Conservation (phyloP, 129 eudicot species). For the Flaveria ramosissima region DNA sequence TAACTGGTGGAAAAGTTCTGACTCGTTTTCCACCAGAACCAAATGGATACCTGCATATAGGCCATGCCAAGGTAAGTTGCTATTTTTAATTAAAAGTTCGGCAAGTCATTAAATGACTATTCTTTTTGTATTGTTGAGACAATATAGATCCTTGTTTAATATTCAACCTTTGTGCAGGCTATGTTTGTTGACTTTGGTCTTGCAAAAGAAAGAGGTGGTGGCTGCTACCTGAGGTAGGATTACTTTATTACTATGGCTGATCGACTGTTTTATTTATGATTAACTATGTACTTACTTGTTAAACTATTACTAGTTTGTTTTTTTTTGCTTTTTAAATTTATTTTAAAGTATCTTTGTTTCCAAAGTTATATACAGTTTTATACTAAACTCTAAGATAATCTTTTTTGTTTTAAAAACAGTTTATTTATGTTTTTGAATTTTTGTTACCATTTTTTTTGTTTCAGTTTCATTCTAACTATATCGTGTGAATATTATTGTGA, state of each 20-base stretch:
- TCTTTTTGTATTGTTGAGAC: not conserved
- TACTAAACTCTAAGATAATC: not conserved
- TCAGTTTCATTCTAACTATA: no score
- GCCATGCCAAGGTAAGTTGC: slow-evolving; percentile 79
- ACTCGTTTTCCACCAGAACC: slow-evolving; percentile 98
- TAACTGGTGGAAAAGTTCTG: slow-evolving; percentile 69
- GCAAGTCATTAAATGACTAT: not conserved
- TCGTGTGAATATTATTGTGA: not conserved
- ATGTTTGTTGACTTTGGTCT: slow-evolving; percentile 97
- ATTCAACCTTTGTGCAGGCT: slow-evolving; percentile 49
- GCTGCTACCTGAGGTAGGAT: slow-evolving; percentile 77
- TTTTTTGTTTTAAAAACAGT: not conserved
- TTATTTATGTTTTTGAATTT: not conserved
- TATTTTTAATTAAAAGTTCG: not conserved
- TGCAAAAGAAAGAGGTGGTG: slow-evolving; percentile 88
- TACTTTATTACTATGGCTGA: not conserved
- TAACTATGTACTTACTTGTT: not conserved
- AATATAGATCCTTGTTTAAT: slow-evolving; percentile 20
- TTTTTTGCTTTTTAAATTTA: not conserved
- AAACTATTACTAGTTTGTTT: not conserved
- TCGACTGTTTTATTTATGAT: not conserved
- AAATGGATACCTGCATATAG: slow-evolving; percentile 93
- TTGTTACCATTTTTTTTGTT: not conserved
- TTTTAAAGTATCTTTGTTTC: not conserved
- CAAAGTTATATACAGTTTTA: not conserved